Evolutionary conservation across 768 basidiomycete genomes (phyloP).

Genomic region (Ramaria sp.): DNA sequence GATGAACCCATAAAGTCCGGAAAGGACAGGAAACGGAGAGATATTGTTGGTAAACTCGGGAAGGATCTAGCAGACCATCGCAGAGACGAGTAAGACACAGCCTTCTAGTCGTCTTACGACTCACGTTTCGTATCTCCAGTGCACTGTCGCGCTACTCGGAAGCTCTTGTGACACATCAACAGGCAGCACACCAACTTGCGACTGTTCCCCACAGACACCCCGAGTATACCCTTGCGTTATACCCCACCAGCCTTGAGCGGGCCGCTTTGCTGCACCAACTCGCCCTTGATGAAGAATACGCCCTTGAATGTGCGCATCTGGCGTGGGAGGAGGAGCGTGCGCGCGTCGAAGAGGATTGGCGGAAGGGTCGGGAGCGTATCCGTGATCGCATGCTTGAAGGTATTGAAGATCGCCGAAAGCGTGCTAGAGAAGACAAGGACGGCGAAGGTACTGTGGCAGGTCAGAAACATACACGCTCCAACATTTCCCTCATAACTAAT

Average conservation of each 20-base stretch:
- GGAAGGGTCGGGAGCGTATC: conserved; percentile 61
- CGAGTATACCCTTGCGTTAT: conserved; percentile 60
- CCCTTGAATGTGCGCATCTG: conserved; percentile 53
- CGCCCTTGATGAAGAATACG: conserved; percentile 55
- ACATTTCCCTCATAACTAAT: neutral
- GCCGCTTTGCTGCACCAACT: conserved; percentile 61
- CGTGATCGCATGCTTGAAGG: conserved; percentile 73
- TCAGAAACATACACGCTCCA: conserved; percentile 24
- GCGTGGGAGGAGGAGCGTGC: conserved; percentile 73
- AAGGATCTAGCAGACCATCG: conserved; percentile 61
- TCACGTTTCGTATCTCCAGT: conserved; percentile 4
- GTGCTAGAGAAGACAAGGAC: conserved; percentile 82
- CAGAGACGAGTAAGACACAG: conserved; percentile 49
- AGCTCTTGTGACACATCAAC: conserved; percentile 49
- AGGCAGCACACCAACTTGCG: conserved; percentile 48
- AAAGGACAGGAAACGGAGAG: conserved; percentile 60
- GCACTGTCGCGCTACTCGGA: conserved; percentile 37
- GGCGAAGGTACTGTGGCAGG: conserved; percentile 70
- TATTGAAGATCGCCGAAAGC: conserved; percentile 68
- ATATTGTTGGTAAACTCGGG: conserved; percentile 55
- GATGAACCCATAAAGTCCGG: conserved; percentile 30
- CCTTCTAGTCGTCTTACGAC: neutral
- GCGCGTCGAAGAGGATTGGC: conserved; percentile 76
- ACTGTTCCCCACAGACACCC: conserved; percentile 56
- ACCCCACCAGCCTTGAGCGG: conserved; percentile 66